Percentiles rank a stretch among this genome's conserved stretches.
These are phyloP conservation scores for Candolleomyces eurysporus DNA, from an alignment of 768 basidiomycete species.

Conservation along the genomic window DNA sequence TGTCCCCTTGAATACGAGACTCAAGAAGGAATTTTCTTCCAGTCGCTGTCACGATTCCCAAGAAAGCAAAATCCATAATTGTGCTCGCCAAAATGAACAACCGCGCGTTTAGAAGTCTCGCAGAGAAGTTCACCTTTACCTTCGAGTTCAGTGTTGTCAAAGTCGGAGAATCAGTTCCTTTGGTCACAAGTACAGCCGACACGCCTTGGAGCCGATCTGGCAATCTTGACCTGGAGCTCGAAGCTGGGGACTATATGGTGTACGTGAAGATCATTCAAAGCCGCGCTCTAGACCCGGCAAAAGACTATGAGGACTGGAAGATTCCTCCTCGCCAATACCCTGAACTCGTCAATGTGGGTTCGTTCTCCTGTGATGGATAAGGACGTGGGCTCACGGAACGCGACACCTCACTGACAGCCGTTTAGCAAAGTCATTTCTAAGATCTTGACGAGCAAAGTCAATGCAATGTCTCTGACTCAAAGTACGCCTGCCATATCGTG, in stretches of 20 bases:
- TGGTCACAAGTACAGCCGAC: conserved; percentile 21
- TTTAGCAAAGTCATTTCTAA: neutral
- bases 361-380: neutral
- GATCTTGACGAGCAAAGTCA: conserved; percentile 4
- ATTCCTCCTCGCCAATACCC: neutral
- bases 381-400: neutral
- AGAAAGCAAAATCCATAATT: conserved; percentile 26
- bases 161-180: conserved; percentile 26
- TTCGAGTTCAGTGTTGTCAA: conserved; percentile 47
- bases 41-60: conserved; percentile 3
- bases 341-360: neutral
- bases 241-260: conserved; percentile 36
- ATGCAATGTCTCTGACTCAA: conserved; percentile 8
- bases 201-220: conserved; percentile 28
- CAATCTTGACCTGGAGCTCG: conserved; percentile 30
- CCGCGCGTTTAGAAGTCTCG: conserved; percentile 40
- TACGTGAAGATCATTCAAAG: conserved; percentile 23
- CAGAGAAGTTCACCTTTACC: conserved; percentile 29
- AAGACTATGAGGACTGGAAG: conserved; percentile 1
- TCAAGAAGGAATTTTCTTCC: neutral
- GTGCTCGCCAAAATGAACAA: conserved; percentile 45
- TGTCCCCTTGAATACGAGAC: neutral
- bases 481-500: conserved; percentile 11
- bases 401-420: neutral
- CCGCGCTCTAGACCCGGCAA: neutral